Conservation (phyloP, 352 stramenopile species). For the Globisporangium acanthophoron region DNA sequence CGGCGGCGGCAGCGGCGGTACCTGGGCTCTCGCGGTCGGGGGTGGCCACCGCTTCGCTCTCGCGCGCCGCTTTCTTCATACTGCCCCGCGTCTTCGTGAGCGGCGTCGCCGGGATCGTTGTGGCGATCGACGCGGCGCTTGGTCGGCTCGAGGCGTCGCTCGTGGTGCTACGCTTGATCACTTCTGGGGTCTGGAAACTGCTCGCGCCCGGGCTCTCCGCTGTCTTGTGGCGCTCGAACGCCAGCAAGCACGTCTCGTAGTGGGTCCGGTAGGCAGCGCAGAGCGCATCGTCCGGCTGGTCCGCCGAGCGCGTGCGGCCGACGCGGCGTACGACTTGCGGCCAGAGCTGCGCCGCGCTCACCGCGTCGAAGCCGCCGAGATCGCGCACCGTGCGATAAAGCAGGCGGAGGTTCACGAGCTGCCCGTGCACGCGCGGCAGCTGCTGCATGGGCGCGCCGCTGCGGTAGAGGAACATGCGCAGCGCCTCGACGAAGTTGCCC, state of each 20-base stretch:
- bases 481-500: conserved; percentile 72
- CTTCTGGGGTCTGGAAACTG: conserved; percentile 24
- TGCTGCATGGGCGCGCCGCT: conserved; percentile 73
- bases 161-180: conserved; percentile 13
- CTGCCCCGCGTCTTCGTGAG: conserved; percentile 42
- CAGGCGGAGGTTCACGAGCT: conserved; percentile 62
- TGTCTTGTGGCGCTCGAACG: conserved; percentile 44
- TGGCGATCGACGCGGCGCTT: conserved; percentile 1
- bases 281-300: conserved; percentile 37
- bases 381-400: conserved; percentile 63
- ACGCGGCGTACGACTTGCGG: conserved; percentile 55
- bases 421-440: conserved; percentile 60
- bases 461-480: conserved; percentile 82
- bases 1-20: conserved; percentile 6
- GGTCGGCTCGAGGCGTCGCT: too few relatives aligned
- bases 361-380: conserved; percentile 43
- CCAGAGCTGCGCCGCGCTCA: conserved; percentile 36
- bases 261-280: conserved; percentile 46
- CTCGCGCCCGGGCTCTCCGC: background rate
- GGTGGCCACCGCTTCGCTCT: background rate
- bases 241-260: conserved; percentile 45
- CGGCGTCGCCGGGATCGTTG: conserved; percentile 28
- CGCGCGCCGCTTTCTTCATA: conserved; percentile 27
- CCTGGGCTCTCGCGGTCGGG: background rate
- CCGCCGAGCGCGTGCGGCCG: conserved; percentile 42